These are phyloP conservation scores for Biscogniauxia mediterranea DNA, from an alignment of 2,329 filamentous ascomycete genomes.

Conservation along the genomic window DNA sequence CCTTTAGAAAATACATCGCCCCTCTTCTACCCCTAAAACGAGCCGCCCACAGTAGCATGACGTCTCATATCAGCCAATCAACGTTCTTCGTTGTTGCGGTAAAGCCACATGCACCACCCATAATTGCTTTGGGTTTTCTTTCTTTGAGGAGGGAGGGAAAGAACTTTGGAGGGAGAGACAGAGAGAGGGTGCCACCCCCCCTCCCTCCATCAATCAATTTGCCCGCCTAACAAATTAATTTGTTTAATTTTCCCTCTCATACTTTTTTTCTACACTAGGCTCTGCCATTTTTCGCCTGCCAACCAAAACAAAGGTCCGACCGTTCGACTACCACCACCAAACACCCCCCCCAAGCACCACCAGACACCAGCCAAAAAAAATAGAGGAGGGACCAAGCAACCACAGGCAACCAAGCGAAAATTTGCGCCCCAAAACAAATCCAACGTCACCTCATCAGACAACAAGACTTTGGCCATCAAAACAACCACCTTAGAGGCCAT, in stretches of 20 bases:
- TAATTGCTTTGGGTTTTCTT: background rate
- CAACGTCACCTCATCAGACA: slow-evolving; percentile 54
- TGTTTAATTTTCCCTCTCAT: background rate
- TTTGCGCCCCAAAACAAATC: slow-evolving; percentile 54
- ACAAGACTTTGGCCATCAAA: slow-evolving; percentile 51
- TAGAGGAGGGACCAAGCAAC: slow-evolving; percentile 6
- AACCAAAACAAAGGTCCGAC: background rate
- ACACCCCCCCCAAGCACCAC: slow-evolving; percentile 12
- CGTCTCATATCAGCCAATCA: background rate
- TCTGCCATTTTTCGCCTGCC: background rate
- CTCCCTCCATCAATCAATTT: background rate
- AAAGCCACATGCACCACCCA: background rate
- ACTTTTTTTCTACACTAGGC: background rate
- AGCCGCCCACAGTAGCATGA: too few species aligned
- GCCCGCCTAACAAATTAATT: background rate
- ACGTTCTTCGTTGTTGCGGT: background rate
- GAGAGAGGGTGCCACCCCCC: too few species aligned
- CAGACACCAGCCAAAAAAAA: slow-evolving; percentile 3
- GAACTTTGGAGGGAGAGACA: too few species aligned
- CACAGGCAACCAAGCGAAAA: slow-evolving; percentile 43
- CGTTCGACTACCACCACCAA: slow-evolving; percentile 1
- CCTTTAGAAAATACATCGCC: background rate
- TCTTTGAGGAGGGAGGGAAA: too few species aligned
- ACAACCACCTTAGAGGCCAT: slow-evolving; percentile 47
- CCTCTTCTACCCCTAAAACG: background rate